These are phyloP conservation scores for Coprinopsis strossmayeri DNA, from an alignment of 768 basidiomycete species.

Conservation along the genomic window DNA sequence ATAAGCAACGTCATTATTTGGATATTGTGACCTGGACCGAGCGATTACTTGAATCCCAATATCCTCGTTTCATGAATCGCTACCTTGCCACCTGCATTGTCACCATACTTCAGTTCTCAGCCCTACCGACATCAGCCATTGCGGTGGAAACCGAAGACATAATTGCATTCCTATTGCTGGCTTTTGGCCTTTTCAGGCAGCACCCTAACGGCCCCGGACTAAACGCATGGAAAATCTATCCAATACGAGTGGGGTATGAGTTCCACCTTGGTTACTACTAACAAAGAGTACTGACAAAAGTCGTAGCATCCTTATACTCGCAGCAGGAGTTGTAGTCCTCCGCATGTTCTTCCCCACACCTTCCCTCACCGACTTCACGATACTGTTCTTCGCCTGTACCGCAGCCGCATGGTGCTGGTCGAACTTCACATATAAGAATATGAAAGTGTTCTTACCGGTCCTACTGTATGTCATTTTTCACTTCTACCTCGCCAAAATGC, in stretches of 20 bases:
- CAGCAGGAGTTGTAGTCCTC: not conserved
- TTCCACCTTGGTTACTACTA: not conserved
- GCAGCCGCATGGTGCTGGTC: not conserved
- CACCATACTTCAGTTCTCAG: not conserved
- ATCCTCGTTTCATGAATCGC: not conserved
- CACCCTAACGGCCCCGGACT: not conserved
- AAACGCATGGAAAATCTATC: not conserved
- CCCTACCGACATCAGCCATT: not conserved
- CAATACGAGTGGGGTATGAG: not conserved
- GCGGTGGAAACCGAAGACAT: not conserved
- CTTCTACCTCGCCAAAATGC: not conserved
- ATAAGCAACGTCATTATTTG: not conserved
- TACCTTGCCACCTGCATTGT: not conserved
- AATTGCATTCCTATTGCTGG: not conserved
- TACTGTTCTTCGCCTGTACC: constrained; percentile 1
- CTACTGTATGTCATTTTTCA: not conserved
- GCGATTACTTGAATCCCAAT: not conserved
- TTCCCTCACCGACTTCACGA: not conserved
- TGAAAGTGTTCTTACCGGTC: constrained; percentile 5
- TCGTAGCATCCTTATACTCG: not conserved
- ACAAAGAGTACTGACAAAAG: not conserved
- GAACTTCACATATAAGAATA: not conserved
- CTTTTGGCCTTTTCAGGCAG: not conserved
- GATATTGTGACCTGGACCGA: not conserved
- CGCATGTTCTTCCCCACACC: not conserved